These are phyloP conservation scores for Mucor plumbeus DNA, from an alignment of 371 early-diverging fungal species.

Conservation along the genomic window DNA sequence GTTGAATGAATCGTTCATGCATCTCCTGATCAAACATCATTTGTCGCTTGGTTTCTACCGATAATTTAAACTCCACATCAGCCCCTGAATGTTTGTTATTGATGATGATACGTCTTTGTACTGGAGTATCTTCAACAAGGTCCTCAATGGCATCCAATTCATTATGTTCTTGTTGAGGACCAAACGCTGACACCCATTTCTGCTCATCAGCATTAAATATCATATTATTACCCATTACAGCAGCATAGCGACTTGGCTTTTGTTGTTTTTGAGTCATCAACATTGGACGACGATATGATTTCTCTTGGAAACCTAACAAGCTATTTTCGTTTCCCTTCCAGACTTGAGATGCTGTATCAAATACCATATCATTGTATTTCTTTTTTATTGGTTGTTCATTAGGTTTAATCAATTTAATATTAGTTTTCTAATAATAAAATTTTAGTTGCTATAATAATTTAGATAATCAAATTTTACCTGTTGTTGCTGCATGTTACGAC, in stretches of 20 bases:
- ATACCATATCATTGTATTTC: constrained; percentile 43
- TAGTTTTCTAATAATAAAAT: neutral
- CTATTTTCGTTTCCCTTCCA: constrained; percentile 50
- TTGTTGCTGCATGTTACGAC: constrained; percentile 34
- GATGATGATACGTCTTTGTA: neutral
- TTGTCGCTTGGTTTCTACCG: constrained; percentile 29
- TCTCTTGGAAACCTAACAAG: constrained; percentile 26
- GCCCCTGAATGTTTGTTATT: neutral
- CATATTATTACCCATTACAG: constrained; percentile 21
- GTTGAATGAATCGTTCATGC: constrained; percentile 29
- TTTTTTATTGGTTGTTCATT: constrained; percentile 27
- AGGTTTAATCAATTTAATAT: constrained; percentile 34
- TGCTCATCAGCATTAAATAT: constrained; percentile 20
- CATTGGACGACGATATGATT: constrained; percentile 23
- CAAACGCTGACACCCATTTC: constrained; percentile 27
- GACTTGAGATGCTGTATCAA: constrained; percentile 21
- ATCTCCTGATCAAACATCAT: constrained; percentile 40
- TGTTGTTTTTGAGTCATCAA: constrained; percentile 25
- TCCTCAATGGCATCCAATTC: constrained; percentile 30
- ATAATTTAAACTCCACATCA: constrained; percentile 31
- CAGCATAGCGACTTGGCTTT: constrained; percentile 23
- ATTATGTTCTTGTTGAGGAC: constrained; percentile 16
- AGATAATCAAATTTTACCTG: neutral
- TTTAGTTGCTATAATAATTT: neutral
- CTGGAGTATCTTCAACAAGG: constrained; percentile 15